phyloP scores from a whole-genome alignment of 768 basidiomycete species.

The Leccinellum luteum region DNA sequence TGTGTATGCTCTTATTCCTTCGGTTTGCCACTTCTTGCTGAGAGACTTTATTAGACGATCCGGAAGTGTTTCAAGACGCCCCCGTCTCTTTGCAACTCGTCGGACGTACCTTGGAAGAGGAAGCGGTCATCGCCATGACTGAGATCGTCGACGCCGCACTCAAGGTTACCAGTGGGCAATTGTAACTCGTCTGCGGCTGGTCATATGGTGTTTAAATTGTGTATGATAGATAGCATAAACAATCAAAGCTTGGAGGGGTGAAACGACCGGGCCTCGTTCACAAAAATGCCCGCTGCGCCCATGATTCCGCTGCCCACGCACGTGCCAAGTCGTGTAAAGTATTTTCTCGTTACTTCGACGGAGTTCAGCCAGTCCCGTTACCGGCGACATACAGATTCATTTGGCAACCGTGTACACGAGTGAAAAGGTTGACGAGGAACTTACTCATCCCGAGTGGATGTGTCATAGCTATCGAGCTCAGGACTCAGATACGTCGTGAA shows the following conservation, averaged over 20 bases:
- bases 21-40: neutral
- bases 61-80: slow-evolving; percentile 50
- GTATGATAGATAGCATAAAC: neutral
- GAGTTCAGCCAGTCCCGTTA: slow-evolving; percentile 81
- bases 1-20: slow-evolving; percentile 42
- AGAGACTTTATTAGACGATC: slow-evolving; percentile 45
- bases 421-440: slow-evolving; percentile 20
- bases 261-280: slow-evolving; percentile 53
- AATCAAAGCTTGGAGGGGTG: slow-evolving; percentile 27
- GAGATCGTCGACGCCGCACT: slow-evolving; percentile 61
- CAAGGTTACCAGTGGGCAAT: slow-evolving; percentile 20
- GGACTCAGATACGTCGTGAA: slow-evolving; percentile 2
- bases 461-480: slow-evolving; percentile 79
- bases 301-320: slow-evolving; percentile 85
- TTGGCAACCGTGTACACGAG: slow-evolving; percentile 10
- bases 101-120: slow-evolving; percentile 70
- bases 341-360: slow-evolving; percentile 64
- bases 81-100: slow-evolving; percentile 67
- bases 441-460: slow-evolving; percentile 85
- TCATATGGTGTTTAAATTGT: neutral
- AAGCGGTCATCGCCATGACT: slow-evolving; percentile 66
- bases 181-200: neutral
- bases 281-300: slow-evolving; percentile 81
- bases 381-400: slow-evolving; percentile 50
- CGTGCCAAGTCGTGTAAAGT: slow-evolving; percentile 81